Evolutionary conservation across 1,284 basidiomycete genomes (phyloP), one percentile per base, ranked within the genome.

Genomic region (Phlebopus sp.): DNA sequence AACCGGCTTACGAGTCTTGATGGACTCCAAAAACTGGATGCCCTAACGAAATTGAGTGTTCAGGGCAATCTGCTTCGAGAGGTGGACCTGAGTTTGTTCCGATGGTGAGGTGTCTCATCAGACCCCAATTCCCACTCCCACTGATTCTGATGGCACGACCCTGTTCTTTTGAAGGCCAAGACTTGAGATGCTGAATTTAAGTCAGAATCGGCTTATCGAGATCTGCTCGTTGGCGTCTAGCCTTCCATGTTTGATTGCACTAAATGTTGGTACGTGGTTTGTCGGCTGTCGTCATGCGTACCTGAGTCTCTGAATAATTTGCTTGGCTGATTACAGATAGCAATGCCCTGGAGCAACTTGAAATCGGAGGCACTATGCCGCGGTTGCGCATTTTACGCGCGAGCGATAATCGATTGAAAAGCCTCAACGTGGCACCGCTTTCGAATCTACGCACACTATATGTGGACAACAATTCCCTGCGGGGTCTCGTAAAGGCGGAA

Each of bases 401-500:
- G 44, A 94, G 90, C 71, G 82, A 83, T 60, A 99, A 99, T 70
- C 76, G 79, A 36, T 69, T 99, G 51, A 69, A 76, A 44, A 66
- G 71, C 49, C 74, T 99, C 42, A 79, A 94, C 62, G 78, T 89
- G 41, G 76, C 76, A 15, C 70, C 74, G 14, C 82, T 90, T 62
- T 75, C 81, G 5, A 85, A 85, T 60, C 71, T 98, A 54, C 84
- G 93, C 54, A 97, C 92, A 54, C 78, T 98, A 23, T 97, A 97
- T 67, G 83, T 90, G 59, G 96, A 99, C 73, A 86, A 88, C 66
- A 97, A 97, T 67, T 69, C 73, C 29, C 75, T 99, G 19, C 70
- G 68, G 57, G 74, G 60, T 58, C 74, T 80, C 55, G 67, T 60
- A 47, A 79, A 79, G 63, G 73, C 76, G 61, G 75, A 75, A 50